These are phyloP conservation scores for Cryptococcus sp. DNA, from an alignment of 1,284 basidiomycete species.

Conservation along the genomic window DNA sequence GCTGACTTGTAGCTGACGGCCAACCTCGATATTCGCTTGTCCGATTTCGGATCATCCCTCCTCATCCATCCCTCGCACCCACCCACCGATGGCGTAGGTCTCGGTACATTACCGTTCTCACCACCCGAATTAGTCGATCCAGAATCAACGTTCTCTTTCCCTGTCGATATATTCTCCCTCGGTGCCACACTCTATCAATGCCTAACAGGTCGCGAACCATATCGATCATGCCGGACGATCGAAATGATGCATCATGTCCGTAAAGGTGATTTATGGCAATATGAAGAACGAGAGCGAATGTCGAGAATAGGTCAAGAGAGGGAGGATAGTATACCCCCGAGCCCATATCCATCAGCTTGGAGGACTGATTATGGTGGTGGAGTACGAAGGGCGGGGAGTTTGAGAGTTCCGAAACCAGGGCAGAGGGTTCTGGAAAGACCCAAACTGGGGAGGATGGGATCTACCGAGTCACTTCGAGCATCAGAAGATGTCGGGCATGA, in stretches of 20 bases:
- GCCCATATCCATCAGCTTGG: conserved; percentile 39
- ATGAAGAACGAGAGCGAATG: conserved; percentile 46
- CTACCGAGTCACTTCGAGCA: conserved; percentile 31
- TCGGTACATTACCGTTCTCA: conserved; percentile 52
- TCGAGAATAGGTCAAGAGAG: conserved; percentile 24
- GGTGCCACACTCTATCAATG: conserved; percentile 51
- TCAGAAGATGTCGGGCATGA: conserved; percentile 19
- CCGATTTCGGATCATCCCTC: conserved; percentile 52
- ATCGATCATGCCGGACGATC: conserved; percentile 42
- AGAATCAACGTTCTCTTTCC: conserved; percentile 47
- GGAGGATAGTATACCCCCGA: conserved; percentile 9
- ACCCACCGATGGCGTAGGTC: conserved; percentile 49
- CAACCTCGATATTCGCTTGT: conserved; percentile 45
- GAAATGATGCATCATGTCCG: conserved; percentile 51
- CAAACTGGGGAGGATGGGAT: conserved; percentile 20
- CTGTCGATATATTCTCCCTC: conserved; percentile 52
- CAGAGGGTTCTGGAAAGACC: conserved; percentile 3
- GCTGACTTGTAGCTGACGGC: conserved; percentile 33
- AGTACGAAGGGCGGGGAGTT: conserved; percentile 27
- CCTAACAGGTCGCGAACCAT: conserved; percentile 51
- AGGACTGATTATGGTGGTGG: conserved; percentile 9
- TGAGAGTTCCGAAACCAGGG: conserved; percentile 10
- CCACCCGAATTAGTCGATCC: conserved; percentile 52
- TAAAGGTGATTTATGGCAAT: conserved; percentile 50
- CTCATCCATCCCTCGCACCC: conserved; percentile 45